A percentile compares a stretch with the other conserved stretches of the same genome.
Conservation (phyloP, 306 rosid species). For the Pyrus bretschneideri region DNA sequence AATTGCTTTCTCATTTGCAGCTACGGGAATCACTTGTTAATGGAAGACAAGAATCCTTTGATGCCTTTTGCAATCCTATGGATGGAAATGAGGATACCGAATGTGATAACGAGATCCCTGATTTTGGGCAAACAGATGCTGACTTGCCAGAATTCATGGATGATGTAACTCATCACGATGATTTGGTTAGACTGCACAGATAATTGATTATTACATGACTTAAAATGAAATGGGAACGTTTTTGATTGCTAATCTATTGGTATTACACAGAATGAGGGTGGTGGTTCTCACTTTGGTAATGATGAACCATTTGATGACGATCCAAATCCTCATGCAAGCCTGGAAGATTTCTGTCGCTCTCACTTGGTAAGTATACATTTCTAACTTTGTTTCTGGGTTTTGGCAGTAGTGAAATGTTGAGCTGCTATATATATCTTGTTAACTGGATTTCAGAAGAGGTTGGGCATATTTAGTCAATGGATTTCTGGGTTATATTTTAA, state of each 20-base stretch:
- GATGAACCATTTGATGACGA: slow-evolving; percentile 42
- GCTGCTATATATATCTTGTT: background rate
- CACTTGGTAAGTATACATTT: slow-evolving; percentile 60
- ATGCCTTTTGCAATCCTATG: slow-evolving; percentile 30
- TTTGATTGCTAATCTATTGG: slow-evolving; percentile 19
- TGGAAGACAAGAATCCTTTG: slow-evolving; percentile 42
- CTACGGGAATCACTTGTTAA: slow-evolving; percentile 59
- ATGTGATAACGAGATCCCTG: slow-evolving; percentile 33
- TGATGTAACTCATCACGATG: slow-evolving; percentile 30
- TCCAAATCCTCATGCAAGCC: slow-evolving; percentile 52
- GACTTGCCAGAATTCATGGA: slow-evolving; percentile 43
- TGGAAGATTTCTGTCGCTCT: slow-evolving; percentile 94
- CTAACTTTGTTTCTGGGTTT: background rate
- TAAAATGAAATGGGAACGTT: background rate
- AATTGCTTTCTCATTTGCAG: slow-evolving; percentile 38
- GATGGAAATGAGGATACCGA: slow-evolving; percentile 46
- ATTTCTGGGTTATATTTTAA: background rate
- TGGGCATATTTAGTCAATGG: background rate
- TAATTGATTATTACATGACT: slow-evolving; percentile 6
- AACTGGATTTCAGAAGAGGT: background rate
- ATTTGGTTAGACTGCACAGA: slow-evolving; percentile 45
- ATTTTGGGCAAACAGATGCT: slow-evolving; percentile 32
- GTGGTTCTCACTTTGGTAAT: slow-evolving; percentile 28
- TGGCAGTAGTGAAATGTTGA: background rate
- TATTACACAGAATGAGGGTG: slow-evolving; percentile 42